Base-by-base conservation (phyloP, 1,284 basidiomycete species). In the Moesziomyces antarcticus region DNA sequence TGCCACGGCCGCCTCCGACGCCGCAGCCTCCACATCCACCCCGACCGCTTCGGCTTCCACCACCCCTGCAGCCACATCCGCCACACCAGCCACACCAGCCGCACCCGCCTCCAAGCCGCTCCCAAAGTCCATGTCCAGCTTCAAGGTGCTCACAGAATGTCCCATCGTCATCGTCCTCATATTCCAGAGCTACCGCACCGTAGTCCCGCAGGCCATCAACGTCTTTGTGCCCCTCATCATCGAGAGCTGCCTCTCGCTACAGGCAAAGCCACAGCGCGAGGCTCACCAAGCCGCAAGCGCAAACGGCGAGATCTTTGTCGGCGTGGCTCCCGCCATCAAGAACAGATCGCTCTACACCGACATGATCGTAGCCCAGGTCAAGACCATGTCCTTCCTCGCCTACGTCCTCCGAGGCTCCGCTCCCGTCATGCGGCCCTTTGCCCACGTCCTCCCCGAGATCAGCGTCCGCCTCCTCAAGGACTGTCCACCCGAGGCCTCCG, bases 71-170 rank as follows among this genome's bases (percentile, higher is more conserved):
- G 62, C 65, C 44, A 62, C 60, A 7, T 35, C 55, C 10, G 21
- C 62, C 13, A 33, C 56, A 10, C 13, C 53, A 0, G 21, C 62
- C 13, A 33, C 56, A 10, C 13, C 53, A 0, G 37, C 54, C 11
- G 14, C 63, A n/a, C 18, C 56, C 46, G 33, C 62, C 8, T 49
- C 74, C 59, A 81, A 79, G 48, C 65, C 71, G 41, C 56, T 83
- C 27, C 69, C 78, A n/a, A 78, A 74, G 50, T 78, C 74, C 67
- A 67, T 73, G 50, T 70, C 69, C 40, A 96, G 94, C 83, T 97
- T 97, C 88, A 98, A 97, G 85, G 92, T 97, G 14, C 87, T 98
- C 24, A 91, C 93, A 7, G 97, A 99, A 85, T 92, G 97, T 87
- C 93, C 93, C 8, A 92, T 97, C 86, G 91, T 94, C 20, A 90